Conservation (phyloP, 768 basidiomycete genomes). For the Boletus pseudo-olivaceus region DNA sequence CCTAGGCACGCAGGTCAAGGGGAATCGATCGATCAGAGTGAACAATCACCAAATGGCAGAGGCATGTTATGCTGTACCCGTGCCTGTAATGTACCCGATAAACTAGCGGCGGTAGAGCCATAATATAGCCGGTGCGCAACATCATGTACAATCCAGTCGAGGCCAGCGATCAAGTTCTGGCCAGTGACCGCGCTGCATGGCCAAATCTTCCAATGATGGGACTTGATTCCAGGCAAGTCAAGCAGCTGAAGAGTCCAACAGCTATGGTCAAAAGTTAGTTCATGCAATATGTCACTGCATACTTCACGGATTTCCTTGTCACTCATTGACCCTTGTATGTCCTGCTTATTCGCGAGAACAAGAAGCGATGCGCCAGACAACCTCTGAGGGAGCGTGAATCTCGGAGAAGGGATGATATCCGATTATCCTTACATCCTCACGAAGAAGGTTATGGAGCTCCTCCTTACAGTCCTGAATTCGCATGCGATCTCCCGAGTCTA, state of each 20-base stretch:
- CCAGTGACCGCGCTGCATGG: conserved; percentile 93
- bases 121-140: conserved; percentile 88
- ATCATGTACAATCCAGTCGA: conserved; percentile 91
- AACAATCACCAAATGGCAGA: background rate
- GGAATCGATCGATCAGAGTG: conserved; percentile 2
- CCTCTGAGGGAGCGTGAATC: conserved; percentile 50
- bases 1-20: conserved; percentile 13
- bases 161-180: conserved; percentile 73
- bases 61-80: background rate
- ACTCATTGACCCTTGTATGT: conserved; percentile 83
- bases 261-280: conserved; percentile 7
- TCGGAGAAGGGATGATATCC: conserved; percentile 5
- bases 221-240: conserved; percentile 73
- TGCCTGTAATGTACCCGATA: background rate
- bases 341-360: conserved; percentile 97
- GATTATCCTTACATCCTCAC: conserved; percentile 75
- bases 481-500: conserved; percentile 90
- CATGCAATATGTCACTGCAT: conserved; percentile 29
- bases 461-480: conserved; percentile 86
- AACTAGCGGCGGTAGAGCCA: conserved; percentile 39
- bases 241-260: conserved; percentile 60
- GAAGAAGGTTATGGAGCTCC: conserved; percentile 81
- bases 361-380: conserved; percentile 93
- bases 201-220: conserved; percentile 88
- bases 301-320: conserved; percentile 81